phyloP scores from a whole-genome alignment of 306 rosid species.

The Dryas drummondii region DNA sequence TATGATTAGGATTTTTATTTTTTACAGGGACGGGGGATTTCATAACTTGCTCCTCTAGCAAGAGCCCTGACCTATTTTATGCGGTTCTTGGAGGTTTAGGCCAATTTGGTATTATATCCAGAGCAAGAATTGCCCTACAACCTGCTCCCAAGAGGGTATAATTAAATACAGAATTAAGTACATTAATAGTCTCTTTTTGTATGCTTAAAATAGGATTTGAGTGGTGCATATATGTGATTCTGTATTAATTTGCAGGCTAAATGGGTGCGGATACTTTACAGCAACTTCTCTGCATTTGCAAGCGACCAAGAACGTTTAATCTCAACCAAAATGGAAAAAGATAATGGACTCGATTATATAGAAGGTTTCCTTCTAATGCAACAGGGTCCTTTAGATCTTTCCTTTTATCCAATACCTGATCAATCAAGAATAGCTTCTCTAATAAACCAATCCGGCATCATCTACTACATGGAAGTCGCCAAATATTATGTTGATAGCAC shows the following conservation, averaged over 20 bases:
- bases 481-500: conserved; percentile 52
- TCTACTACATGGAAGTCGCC: conserved; percentile 58
- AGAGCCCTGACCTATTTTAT: conserved; percentile 54
- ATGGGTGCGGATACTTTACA: conserved; percentile 68
- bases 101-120: conserved; percentile 80
- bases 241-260: conserved; percentile 47
- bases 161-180: neutral
- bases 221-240: neutral
- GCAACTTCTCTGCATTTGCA: conserved; percentile 50
- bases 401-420: conserved; percentile 56
- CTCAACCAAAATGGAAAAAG: conserved; percentile 27
- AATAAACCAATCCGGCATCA: conserved; percentile 43
- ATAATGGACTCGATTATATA: conserved; percentile 44
- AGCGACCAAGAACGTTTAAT: conserved; percentile 71
- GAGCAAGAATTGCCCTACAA: conserved; percentile 77
- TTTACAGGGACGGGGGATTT: conserved; percentile 62
- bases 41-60: conserved; percentile 57
- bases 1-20: neutral
- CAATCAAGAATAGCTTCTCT: conserved; percentile 54
- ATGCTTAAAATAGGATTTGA: neutral
- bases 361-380: conserved; percentile 65
- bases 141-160: conserved; percentile 66
- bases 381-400: conserved; percentile 52
- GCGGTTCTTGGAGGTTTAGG: conserved; percentile 89
- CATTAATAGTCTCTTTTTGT: no score